Base-by-base conservation (phyloP, 2,329 filamentous ascomycete species). In the Fonsecaea erecta region DNA sequence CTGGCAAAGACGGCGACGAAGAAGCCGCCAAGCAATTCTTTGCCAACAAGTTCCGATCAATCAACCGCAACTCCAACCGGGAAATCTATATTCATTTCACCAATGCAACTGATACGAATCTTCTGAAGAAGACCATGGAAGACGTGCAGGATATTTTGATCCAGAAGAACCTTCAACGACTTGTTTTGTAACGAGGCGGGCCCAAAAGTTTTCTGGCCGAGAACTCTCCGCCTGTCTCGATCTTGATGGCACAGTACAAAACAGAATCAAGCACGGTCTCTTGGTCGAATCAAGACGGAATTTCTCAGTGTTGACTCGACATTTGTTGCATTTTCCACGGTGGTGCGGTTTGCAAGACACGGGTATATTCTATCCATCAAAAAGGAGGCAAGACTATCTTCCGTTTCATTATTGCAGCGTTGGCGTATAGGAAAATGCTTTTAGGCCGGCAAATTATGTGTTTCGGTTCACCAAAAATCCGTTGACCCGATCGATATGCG, bases 71-170 rank as follows among this genome's bases (percentile, higher is more conserved):
- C 62, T 80, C 82, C 14, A 77, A 81, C 56, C 81, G 85, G 67
- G 84, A 86, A 69, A 84, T 86, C 62, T 86, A 86, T 70, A 81
- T 84, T 18, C 84, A 86, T 71, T 84, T 83, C 71, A 87, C 85
- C 16, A 86, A 86, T 69, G 84, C 84, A 21, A 87, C 84, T 2
- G 84, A 87, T 73, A 87, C 91, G 35, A 92, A 92, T 74, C 79
- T 94, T 68, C 83, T 94, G 71, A 93, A 93, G 80, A 92, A 92
- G 69, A 94, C 91, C 43, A 94, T 94, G 91, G 85, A 86, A 69
- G 92, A 90, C 11, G 91, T 94, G 62, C 90, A 94, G 78, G 91
- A 94, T 76, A 94, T 92, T 88, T 91, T 93, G 73, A 92, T 93
- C 73, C 90, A 93, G 78, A 89, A 89, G 75, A 93, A 93, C 76